These are phyloP conservation scores for Emergomyces pasteurianus DNA, from an alignment of 2,329 filamentous ascomycete species.

Conservation along the genomic window DNA sequence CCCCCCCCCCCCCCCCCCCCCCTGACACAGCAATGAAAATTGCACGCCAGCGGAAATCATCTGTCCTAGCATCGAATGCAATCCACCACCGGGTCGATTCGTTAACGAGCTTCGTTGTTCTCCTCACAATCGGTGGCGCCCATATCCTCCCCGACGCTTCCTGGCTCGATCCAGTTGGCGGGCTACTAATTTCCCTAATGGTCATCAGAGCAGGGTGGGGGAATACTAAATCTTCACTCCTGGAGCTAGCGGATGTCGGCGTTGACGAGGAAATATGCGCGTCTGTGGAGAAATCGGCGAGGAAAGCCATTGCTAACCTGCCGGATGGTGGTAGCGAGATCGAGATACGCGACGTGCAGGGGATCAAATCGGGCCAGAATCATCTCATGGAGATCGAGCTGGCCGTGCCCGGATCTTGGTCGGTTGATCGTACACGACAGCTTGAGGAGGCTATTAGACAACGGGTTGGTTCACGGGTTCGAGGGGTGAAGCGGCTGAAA, in stretches of 20 bases:
- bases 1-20: no score
- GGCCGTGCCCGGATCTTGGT: slow-evolving; percentile 65
- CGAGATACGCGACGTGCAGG: slow-evolving; percentile 66
- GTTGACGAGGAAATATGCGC: slow-evolving; percentile 74
- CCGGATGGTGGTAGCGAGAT: slow-evolving; percentile 46
- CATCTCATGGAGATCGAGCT: slow-evolving; percentile 86
- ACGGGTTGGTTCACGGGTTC: slow-evolving; percentile 61
- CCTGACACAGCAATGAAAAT: slow-evolving; percentile 70
- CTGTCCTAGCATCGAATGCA: slow-evolving; percentile 89
- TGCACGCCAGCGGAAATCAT: slow-evolving; percentile 84
- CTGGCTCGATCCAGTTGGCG: slow-evolving; percentile 91
- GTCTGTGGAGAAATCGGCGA: slow-evolving; percentile 55
- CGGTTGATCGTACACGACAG: slow-evolving; percentile 53
- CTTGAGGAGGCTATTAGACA: slow-evolving; percentile 65
- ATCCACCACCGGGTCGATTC: slow-evolving; percentile 95
- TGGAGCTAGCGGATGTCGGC: slow-evolving; percentile 82
- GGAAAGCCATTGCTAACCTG: slow-evolving; percentile 46
- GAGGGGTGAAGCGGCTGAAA: slow-evolving; percentile 71
- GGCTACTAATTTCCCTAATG: slow-evolving; percentile 82
- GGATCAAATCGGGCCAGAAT: slow-evolving; percentile 93
- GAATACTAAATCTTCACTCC: slow-evolving; percentile 70
- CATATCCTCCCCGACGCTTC: slow-evolving; percentile 75
- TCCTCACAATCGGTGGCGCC: slow-evolving; percentile 77
- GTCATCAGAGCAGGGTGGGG: slow-evolving; percentile 81
- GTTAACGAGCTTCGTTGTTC: slow-evolving; percentile 83